These are phyloP conservation scores for Solanum pennellii DNA, from an alignment of 257 asterid genomes.

Conservation along the genomic window DNA sequence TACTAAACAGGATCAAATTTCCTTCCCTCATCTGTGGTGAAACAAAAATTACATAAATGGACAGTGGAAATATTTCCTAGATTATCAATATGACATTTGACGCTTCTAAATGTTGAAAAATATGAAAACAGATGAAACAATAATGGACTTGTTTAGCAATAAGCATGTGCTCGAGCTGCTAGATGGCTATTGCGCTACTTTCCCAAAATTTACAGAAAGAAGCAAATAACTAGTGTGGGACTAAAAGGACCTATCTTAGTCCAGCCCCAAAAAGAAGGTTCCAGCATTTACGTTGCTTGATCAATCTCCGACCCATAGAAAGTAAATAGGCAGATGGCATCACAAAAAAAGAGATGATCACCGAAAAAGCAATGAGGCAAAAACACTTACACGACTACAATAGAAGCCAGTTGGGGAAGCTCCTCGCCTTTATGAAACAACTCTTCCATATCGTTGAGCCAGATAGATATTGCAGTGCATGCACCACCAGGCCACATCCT, in stretches of 20 bases:
- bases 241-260: not conserved
- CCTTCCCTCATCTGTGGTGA: not conserved
- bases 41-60: not conserved
- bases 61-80: not conserved
- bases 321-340: not conserved
- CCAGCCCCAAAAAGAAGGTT: not conserved
- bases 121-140: not conserved
- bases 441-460: slow-evolving; percentile 70
- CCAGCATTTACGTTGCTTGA: not conserved
- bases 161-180: not conserved
- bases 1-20: not conserved
- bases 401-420: slow-evolving; percentile 70
- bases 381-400: slow-evolving; percentile 73
- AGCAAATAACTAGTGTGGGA: not conserved
- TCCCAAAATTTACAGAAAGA: not conserved
- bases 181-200: not conserved
- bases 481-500: slow-evolving; percentile 98
- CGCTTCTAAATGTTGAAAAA: not conserved
- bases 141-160: not conserved
- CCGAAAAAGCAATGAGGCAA: not conserved
- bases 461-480: slow-evolving; percentile 69
- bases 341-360: not conserved
- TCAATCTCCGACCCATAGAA: not conserved
- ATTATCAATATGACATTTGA: not conserved
- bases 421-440: slow-evolving; percentile 41